Evolutionary conservation across 2,329 filamentous ascomycete genomes (phyloP).

Genomic region (Beauveria varroae): DNA sequence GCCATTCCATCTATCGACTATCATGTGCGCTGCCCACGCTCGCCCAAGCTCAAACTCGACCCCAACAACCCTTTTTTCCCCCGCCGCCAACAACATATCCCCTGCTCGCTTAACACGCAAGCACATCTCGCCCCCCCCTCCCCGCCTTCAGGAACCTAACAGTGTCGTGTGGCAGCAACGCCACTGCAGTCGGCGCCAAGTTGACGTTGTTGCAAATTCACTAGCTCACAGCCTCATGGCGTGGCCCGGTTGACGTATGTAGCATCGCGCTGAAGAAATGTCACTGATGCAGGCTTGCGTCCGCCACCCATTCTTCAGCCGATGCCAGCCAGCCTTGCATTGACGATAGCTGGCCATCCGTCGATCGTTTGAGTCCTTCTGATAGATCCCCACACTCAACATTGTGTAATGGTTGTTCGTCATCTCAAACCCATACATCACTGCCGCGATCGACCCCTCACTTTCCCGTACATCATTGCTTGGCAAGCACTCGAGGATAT

Average conservation of each 20-base stretch:
- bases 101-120: not conserved
- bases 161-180: conserved; percentile 1
- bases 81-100: not conserved
- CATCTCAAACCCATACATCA: not conserved
- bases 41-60: not conserved
- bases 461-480: not conserved
- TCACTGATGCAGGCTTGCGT: not conserved
- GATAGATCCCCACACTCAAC: not conserved
- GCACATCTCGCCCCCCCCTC: not conserved
- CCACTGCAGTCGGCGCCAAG: not conserved
- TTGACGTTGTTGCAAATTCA: not conserved
- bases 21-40: not conserved
- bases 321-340: not conserved
- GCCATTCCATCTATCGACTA: not conserved
- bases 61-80: not conserved
- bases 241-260: not conserved
- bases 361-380: not conserved
- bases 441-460: no score
- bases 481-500: not conserved
- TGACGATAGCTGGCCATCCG: not conserved
- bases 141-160: not conserved
- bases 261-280: not conserved
- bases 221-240: not conserved
- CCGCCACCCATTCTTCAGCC: not conserved
- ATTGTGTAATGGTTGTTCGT: not conserved